Evolutionary conservation across 1,284 basidiomycete species (phyloP).

Genomic region (Ustilago trichophora): DNA sequence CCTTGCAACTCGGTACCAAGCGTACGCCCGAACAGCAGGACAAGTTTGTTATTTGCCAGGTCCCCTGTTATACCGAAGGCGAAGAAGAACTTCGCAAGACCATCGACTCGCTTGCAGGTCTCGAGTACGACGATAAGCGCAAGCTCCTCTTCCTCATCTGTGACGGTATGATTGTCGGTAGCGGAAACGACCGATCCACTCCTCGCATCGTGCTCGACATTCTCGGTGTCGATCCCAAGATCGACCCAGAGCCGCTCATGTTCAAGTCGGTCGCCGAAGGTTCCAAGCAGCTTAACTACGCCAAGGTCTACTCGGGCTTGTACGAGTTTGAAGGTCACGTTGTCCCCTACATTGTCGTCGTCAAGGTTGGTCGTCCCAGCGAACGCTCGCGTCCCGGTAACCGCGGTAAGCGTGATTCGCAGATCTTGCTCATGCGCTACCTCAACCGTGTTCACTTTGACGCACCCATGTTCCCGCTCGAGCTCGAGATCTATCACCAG

Average conservation of each 20-base stretch:
- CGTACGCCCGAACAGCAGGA: constrained; percentile 89
- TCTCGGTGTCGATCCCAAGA: constrained; percentile 89
- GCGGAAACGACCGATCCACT: constrained; percentile 92
- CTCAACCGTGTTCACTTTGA: constrained; percentile 97
- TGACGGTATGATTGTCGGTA: constrained; percentile 91
- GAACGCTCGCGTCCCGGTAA: constrained; percentile 94
- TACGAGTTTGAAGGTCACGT: constrained; percentile 97
- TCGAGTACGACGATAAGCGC: constrained; percentile 96
- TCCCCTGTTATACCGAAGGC: constrained; percentile 94
- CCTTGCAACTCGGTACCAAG: constrained; percentile 83
- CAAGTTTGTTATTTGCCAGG: constrained; percentile 88
- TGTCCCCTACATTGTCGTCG: constrained; percentile 87
- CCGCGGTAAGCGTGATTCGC: constrained; percentile 96
- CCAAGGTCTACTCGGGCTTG: constrained; percentile 92
- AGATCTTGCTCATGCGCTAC: constrained; percentile 93
- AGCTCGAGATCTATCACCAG: constrained; percentile 97
- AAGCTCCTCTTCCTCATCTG: constrained; percentile 95
- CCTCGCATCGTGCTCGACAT: constrained; percentile 89
- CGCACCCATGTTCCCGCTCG: constrained; percentile 90
- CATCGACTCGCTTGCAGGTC: constrained; percentile 89
- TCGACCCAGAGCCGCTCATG: constrained; percentile 90
- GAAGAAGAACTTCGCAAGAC: constrained; percentile 93
- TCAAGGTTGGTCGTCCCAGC: constrained; percentile 95
- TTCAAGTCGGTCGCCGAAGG: constrained; percentile 96
- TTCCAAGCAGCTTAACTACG: constrained; percentile 90